Evolutionary conservation across 2,329 filamentous ascomycete species (phyloP).

Genomic region (Fusarium napiforme): DNA sequence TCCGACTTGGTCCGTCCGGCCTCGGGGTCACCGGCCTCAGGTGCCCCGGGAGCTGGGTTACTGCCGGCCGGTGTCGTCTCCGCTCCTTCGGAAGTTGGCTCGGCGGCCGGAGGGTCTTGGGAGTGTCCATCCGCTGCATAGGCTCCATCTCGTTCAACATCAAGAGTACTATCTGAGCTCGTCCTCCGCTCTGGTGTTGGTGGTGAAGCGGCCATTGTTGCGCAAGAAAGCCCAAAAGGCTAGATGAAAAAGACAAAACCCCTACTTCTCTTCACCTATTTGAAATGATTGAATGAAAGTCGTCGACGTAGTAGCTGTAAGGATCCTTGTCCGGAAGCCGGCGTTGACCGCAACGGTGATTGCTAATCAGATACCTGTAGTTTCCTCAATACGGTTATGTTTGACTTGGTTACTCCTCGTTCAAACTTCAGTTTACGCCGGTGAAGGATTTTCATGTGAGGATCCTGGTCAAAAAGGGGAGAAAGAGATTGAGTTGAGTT

Average conservation of each 20-base stretch:
- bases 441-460: not conserved
- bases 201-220: slow-evolving; percentile 27
- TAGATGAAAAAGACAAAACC: not conserved
- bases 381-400: not conserved
- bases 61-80: slow-evolving; percentile 15
- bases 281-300: not conserved
- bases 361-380: slow-evolving; percentile 26
- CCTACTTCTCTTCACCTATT: not conserved
- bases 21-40: slow-evolving; percentile 46
- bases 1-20: slow-evolving; percentile 52
- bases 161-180: slow-evolving; percentile 46
- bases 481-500: slow-evolving; percentile 1
- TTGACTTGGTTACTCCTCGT: not conserved
- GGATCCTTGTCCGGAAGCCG: slow-evolving; percentile 29
- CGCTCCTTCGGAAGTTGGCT: slow-evolving; percentile 17
- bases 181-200: slow-evolving; percentile 34
- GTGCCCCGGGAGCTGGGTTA: slow-evolving; percentile 10
- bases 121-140: not conserved
- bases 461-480: not conserved
- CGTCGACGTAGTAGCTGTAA: slow-evolving; percentile 23
- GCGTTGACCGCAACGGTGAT: slow-evolving; percentile 32
- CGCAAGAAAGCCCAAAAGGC: not conserved
- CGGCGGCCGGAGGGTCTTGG: slow-evolving; percentile 5
- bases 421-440: not conserved
- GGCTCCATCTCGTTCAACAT: slow-evolving; percentile 42